Evolutionary conservation across 768 basidiomycete species (phyloP).

Genomic region (Termitomyces sp.): DNA sequence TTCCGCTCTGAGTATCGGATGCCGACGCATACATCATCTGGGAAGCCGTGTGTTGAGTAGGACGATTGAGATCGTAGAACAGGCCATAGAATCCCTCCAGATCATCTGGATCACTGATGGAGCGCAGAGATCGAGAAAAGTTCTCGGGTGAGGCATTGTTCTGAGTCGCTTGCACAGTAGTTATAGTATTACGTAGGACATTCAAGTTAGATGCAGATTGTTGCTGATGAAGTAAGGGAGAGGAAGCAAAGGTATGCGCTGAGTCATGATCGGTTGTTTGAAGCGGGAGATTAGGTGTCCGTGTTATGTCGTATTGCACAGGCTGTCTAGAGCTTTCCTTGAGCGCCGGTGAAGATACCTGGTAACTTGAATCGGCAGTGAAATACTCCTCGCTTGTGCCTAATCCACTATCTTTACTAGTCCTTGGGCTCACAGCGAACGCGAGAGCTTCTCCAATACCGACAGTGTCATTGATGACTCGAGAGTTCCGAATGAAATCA

Average conservation of each 20-base stretch:
- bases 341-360: slow-evolving; percentile 1
- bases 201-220: neutral
- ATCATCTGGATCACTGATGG: slow-evolving; percentile 56
- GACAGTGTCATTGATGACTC: slow-evolving; percentile 41
- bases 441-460: slow-evolving; percentile 63
- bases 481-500: slow-evolving; percentile 19
- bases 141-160: slow-evolving; percentile 18
- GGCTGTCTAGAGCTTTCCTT: slow-evolving; percentile 22
- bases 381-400: slow-evolving; percentile 41
- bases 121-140: slow-evolving; percentile 44
- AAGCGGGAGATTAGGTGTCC: slow-evolving; percentile 19
- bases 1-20: slow-evolving; percentile 19
- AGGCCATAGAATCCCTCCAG: slow-evolving; percentile 72
- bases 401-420: slow-evolving; percentile 38
- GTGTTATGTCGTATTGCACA: slow-evolving; percentile 32
- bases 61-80: slow-evolving; percentile 52
- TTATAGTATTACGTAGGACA: slow-evolving; percentile 1
- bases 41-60: slow-evolving; percentile 10
- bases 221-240: slow-evolving; percentile 12
- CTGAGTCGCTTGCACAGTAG: neutral
- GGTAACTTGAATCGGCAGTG: slow-evolving; percentile 8
- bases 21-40: slow-evolving; percentile 5
- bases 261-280: slow-evolving; percentile 13
- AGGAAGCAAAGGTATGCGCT: slow-evolving; percentile 20
- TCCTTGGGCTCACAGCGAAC: slow-evolving; percentile 27